A percentile compares a stretch with the other conserved stretches of the same genome.
phyloP scores from a whole-genome alignment of 192 early-diverging fungal genomes.

The Coemansia sp. region DNA sequence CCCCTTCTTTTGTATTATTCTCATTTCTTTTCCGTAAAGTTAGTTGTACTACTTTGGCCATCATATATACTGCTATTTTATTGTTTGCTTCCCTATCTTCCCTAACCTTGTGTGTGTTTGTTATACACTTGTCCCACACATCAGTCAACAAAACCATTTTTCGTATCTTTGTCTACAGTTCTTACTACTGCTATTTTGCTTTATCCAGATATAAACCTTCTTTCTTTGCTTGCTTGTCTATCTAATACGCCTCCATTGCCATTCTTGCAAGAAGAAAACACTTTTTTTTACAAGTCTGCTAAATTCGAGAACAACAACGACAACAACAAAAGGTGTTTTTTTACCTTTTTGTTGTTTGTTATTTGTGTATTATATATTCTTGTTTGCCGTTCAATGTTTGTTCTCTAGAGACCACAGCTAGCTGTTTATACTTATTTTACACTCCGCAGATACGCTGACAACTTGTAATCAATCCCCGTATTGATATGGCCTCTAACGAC shows the following conservation, averaged over 20 bases:
- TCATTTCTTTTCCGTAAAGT: slow-evolving; percentile 12
- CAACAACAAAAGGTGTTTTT: neutral
- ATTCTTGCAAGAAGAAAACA: too few species aligned
- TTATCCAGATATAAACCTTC: too few species aligned
- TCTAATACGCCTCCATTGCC: too few species aligned
- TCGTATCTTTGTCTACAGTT: neutral
- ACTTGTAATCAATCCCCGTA: neutral
- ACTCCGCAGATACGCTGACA: neutral
- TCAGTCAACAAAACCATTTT: neutral
- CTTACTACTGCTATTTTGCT: neutral
- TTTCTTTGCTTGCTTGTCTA: too few species aligned
- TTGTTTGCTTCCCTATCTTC: slow-evolving; percentile 4
- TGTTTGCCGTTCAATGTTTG: neutral
- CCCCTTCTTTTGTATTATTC: slow-evolving; percentile 2
- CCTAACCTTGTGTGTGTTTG: neutral
- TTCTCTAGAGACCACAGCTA: neutral
- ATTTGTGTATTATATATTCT: neutral
- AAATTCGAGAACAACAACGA: too few species aligned
- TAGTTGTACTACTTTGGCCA: neutral
- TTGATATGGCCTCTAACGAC: slow-evolving; percentile 21
- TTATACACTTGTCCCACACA: too few species aligned
- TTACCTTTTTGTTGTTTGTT: neutral
- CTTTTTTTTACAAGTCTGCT: too few species aligned
- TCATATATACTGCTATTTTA: slow-evolving; percentile 10
- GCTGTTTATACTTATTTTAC: neutral